A percentile compares a stretch with the other conserved stretches of the same genome.
Evolutionary conservation across 1,284 basidiomycete genomes (phyloP).

Genomic region (Ceratobasidium sp.): DNA sequence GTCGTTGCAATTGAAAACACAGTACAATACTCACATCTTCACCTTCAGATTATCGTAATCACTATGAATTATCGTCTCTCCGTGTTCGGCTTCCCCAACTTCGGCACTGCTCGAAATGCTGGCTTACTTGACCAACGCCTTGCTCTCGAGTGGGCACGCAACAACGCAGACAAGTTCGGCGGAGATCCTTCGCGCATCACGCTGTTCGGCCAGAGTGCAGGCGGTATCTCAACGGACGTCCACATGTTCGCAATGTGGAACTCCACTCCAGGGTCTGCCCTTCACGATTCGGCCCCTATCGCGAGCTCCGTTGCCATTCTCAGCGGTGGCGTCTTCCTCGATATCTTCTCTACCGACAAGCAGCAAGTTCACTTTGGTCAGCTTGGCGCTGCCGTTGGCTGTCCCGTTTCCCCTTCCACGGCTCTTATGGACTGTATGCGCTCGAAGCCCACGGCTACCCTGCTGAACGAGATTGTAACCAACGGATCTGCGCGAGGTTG

Average conservation of each 20-base stretch:
- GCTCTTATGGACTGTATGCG: conserved; percentile 10
- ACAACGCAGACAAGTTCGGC: conserved; percentile 61
- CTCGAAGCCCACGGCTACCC: neutral
- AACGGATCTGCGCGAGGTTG: conserved; percentile 5
- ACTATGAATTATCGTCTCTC: neutral
- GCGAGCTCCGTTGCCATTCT: neutral
- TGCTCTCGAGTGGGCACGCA: conserved; percentile 51
- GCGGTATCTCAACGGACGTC: conserved; percentile 51
- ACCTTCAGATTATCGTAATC: neutral
- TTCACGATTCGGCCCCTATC: conserved; percentile 3
- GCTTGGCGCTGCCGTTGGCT: neutral
- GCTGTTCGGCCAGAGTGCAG: conserved; percentile 69
- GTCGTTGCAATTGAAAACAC: no score
- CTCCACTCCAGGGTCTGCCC: neutral
- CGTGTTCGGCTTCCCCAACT: conserved; percentile 7
- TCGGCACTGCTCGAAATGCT: conserved; percentile 52
- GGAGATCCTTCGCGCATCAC: conserved; percentile 57
- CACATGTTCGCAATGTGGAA: conserved; percentile 14
- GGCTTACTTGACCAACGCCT: conserved; percentile 59
- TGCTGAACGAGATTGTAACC: conserved; percentile 1
- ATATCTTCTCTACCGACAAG: conserved; percentile 14
- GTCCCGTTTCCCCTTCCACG: neutral
- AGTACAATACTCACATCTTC: neutral
- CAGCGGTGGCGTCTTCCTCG: conserved; percentile 4
- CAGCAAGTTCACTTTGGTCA: neutral